Base-by-base conservation (phyloP, 1,284 basidiomycete species). In the Ganoderma sp. region DNA sequence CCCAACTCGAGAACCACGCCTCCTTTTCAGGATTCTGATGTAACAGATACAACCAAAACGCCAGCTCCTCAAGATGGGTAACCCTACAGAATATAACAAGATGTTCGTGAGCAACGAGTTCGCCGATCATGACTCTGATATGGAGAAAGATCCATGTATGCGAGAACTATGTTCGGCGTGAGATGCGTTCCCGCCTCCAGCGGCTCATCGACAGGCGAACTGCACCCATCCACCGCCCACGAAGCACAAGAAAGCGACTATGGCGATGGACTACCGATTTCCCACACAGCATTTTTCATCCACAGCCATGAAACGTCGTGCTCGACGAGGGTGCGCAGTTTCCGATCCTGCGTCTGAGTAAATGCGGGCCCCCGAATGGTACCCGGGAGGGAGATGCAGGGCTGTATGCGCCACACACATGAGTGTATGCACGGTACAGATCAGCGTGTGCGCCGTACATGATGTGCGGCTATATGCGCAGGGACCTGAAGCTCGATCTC, bases 11-110 rank as follows among this genome's bases (percentile, higher is more conserved):
- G 67, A 93, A 93, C 91, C 91, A 93, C 45, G 87, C 82, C 3
- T 88, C 84, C 73, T 88, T 87, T 43, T 82, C 79, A 0, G 89
- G 88, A 2, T 88, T 88, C 79, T 92, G 91, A 69, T 91, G 86
- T 43, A 92, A 82, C 14, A 93, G 83, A 76, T 92, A 93, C 41
- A 93, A 74, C 91, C 91, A 93, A 73, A 93, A 93, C 0, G 87
- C 83, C 17, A 93, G 82, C 75, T 93, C 92, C 87, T 93, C 91
- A n/a, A 93, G 83, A 78, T 93, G 91, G 1, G 91, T 92, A 25
- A 92, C 84, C n/a, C 91, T 93, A 66, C 9, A 34, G 32, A 6
- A 56, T n/a, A 42, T n/a, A 2, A 19, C 52, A 28, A 52, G 22
- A 28, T 12, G 32, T 6, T 10, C 0, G 28, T 56, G 17, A 56